These are phyloP conservation scores for Kokia cookei DNA, from an alignment of 441 rosid species.

Conservation along the genomic window DNA sequence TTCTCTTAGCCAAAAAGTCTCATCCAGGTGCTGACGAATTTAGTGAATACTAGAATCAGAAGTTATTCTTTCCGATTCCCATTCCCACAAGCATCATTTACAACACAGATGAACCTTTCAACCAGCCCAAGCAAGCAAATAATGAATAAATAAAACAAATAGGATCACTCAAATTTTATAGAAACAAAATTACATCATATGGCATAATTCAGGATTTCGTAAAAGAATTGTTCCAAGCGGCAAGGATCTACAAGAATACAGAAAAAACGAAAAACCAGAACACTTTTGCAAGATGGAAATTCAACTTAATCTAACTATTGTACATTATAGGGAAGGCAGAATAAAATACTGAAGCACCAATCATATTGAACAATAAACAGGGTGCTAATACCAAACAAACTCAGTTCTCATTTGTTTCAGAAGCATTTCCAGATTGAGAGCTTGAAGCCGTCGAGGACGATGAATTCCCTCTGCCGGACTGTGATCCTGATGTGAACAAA, in stretches of 20 bases:
- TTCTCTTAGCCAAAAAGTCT: neutral
- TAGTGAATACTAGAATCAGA: neutral
- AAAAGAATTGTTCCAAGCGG: neutral
- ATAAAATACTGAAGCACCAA: slow-evolving; percentile 18
- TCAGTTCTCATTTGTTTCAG: slow-evolving; percentile 35
- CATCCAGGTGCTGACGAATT: neutral
- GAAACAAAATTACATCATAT: neutral
- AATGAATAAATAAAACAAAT: neutral
- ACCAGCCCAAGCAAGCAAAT: neutral
- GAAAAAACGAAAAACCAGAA: neutral
- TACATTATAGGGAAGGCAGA: slow-evolving; percentile 18
- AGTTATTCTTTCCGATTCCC: neutral
- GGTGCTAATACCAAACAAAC: slow-evolving; percentile 12
- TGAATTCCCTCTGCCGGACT: slow-evolving; percentile 31
- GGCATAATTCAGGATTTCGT: neutral
- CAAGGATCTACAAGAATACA: slow-evolving; percentile 1
- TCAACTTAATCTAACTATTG: slow-evolving; percentile 16
- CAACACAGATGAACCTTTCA: neutral
- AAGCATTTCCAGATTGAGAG: slow-evolving; percentile 26
- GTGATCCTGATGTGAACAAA: slow-evolving; percentile 48
- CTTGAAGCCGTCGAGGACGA: slow-evolving; percentile 23
- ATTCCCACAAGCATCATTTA: neutral
- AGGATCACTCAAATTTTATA: neutral
- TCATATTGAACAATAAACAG: slow-evolving; percentile 6
- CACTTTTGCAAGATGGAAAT: slow-evolving; percentile 10